Evolutionary conservation across 371 early-diverging fungal species (phyloP), one percentile per base, ranked within the genome.

Genomic region (Saksenaea vasiformis): DNA sequence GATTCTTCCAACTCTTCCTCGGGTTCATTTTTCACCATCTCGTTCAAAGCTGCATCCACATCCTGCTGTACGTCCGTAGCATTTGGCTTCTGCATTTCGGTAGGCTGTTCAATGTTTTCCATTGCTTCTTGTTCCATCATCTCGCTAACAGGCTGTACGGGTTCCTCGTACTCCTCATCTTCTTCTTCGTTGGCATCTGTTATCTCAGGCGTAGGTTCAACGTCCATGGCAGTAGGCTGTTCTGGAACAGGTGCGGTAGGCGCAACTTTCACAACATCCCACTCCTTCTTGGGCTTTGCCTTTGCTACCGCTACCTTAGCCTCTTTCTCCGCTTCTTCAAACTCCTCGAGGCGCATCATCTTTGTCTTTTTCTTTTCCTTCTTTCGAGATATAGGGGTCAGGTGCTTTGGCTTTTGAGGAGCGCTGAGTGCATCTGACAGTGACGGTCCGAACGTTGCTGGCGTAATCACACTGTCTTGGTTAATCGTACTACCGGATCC

Each of bases 301-400:
- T 47, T 15, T 59, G 37, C 44, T 19, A 58, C 62, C 35, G 61
- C 17, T 56, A 54, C 66, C 59, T 61, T 62, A 22, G 51, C 51
- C 22, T 47, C 51, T 22, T 69, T 58, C 58, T 74, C 61, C 3
- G 73, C 73, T 69, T 74, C 69, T 56, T 80, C 77, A 57, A 80
- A 77, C 31, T 77, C 77, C 28, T 80, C 80, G 19, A 80, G 34
- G 37, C 76, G 76, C n/a, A 77, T 73, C 77, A 77, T 80, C 38
- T 75, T 77, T 39, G 66, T 54, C 47, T 80, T 80, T 19, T 74
- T 76, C 67, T 81, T 81, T 38, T 81, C 78, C 53, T 78, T 81
- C 54, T 75, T 76, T 19, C 70, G 67, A 15, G 72, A 70, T 24
- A 74, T 61, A 1, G 72, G 47, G 1, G 74, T 68, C 0, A 68